Conservation (phyloP, 768 basidiomycete genomes). For the Rhodotorula graminis region DNA sequence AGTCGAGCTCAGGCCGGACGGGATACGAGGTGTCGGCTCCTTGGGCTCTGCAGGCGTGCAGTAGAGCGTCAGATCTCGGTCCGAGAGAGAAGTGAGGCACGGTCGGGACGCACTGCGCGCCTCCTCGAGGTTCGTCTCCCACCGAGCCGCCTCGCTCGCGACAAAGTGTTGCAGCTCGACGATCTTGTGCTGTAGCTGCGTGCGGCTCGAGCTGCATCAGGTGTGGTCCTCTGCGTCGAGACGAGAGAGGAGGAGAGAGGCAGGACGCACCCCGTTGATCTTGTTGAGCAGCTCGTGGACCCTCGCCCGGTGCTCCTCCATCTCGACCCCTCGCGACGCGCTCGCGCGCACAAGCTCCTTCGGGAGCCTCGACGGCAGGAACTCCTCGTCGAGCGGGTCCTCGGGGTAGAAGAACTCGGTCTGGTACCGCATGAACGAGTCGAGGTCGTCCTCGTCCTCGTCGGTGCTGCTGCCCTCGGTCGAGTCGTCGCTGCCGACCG, state of each 20-base stretch:
- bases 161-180: slow-evolving; percentile 6
- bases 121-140: neutral
- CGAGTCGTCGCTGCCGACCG: neutral
- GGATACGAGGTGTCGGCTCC: accelerated
- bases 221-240: neutral
- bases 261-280: slow-evolving; percentile 19
- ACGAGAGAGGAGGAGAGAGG: no score
- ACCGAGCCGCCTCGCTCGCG: neutral
- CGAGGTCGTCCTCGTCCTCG: neutral
- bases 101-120: slow-evolving; percentile 8
- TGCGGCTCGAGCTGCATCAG: neutral
- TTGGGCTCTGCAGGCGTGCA: slow-evolving; percentile 3
- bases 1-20: slow-evolving; percentile 8
- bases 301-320: slow-evolving; percentile 33
- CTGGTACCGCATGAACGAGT: neutral
- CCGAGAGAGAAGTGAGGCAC: neutral
- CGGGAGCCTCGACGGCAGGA: slow-evolving; percentile 23
- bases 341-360: slow-evolving; percentile 9
- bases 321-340: slow-evolving; percentile 1
- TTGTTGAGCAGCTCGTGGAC: slow-evolving; percentile 22
- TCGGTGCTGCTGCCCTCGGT: neutral
- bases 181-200: slow-evolving; percentile 23
- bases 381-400: slow-evolving; percentile 17
- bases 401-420: slow-evolving; percentile 24
- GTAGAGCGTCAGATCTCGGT: neutral